Conservation (phyloP, 179 eudicot genomes). For the Beta corolliflora region DNA sequence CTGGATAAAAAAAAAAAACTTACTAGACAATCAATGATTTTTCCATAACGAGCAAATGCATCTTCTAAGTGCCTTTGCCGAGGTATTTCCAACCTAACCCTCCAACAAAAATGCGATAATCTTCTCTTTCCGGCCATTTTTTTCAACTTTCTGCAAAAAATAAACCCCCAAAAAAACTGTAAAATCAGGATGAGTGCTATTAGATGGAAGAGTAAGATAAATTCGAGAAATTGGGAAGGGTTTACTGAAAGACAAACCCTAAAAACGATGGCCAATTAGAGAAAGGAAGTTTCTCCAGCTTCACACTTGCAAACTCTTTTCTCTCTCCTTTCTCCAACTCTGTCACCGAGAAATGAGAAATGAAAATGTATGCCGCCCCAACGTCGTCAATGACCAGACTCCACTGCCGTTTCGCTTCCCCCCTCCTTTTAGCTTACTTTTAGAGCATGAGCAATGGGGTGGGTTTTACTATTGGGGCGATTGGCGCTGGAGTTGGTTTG, state of each 20-base stretch:
- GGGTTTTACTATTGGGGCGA: too few relatives aligned
- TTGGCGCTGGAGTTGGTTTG: too few relatives aligned
- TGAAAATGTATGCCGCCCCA: background rate
- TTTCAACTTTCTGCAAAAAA: background rate
- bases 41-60: constrained; percentile 48
- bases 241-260: constrained; percentile 23
- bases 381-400: background rate
- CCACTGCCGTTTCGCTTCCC: background rate
- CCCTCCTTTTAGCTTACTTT: background rate
- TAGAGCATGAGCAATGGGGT: too few relatives aligned
- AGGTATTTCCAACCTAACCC: constrained; percentile 52
- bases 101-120: constrained; percentile 49
- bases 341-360: background rate
- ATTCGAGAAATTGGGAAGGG: constrained; percentile 5
- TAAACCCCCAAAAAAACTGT: background rate
- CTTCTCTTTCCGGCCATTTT: constrained; percentile 49
- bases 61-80: constrained; percentile 47
- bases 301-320: background rate
- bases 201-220: background rate
- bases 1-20: background rate
- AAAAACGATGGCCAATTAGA: constrained; percentile 1
- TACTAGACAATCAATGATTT: constrained; percentile 50
- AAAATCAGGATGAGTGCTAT: background rate
- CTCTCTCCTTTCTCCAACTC: too few relatives aligned
- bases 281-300: background rate